Evolutionary conservation across 1,284 basidiomycete genomes (phyloP).

Genomic region (Neolentinus lepideus): DNA sequence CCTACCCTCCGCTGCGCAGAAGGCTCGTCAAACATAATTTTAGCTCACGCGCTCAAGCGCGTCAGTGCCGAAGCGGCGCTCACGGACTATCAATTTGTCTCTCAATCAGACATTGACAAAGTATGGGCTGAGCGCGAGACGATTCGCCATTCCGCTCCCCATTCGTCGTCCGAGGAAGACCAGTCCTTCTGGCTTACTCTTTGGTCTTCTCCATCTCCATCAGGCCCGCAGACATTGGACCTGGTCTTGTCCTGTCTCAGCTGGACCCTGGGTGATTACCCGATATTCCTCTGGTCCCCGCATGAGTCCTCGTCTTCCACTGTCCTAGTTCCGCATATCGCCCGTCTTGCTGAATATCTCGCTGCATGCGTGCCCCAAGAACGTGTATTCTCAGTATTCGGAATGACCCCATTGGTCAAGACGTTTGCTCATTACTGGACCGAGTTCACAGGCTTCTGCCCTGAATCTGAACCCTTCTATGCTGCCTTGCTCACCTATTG

Average conservation of each 20-base stretch:
- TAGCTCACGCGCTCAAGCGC: slow-evolving; percentile 41
- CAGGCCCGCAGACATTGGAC: slow-evolving; percentile 29
- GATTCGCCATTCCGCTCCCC: not conserved
- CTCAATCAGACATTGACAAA: slow-evolving; percentile 24
- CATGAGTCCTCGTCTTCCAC: slow-evolving; percentile 20
- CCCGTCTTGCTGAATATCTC: slow-evolving; percentile 28
- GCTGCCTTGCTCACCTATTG: slow-evolving; percentile 34
- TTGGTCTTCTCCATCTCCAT: slow-evolving; percentile 30
- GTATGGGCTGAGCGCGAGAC: slow-evolving; percentile 11
- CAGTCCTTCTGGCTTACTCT: slow-evolving; percentile 42
- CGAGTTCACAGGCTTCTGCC: slow-evolving; percentile 23
- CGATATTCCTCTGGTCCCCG: slow-evolving; percentile 45
- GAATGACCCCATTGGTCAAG: slow-evolving; percentile 28
- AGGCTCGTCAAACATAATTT: slow-evolving; percentile 42
- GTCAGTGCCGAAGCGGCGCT: slow-evolving; percentile 29
- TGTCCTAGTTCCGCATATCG: slow-evolving; percentile 29
- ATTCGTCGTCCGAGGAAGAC: slow-evolving; percentile 7
- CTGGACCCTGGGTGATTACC: slow-evolving; percentile 37
- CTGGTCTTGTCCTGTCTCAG: slow-evolving; percentile 40
- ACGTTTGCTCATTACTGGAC: slow-evolving; percentile 32
- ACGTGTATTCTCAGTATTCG: slow-evolving; percentile 43
- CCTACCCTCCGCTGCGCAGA: slow-evolving; percentile 36
- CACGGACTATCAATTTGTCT: slow-evolving; percentile 29
- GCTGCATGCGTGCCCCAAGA: slow-evolving; percentile 28
- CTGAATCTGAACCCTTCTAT: slow-evolving; percentile 35